These are phyloP conservation scores for Pleurotus tuoliensis DNA, from an alignment of 768 basidiomycete species.

Conservation along the genomic window DNA sequence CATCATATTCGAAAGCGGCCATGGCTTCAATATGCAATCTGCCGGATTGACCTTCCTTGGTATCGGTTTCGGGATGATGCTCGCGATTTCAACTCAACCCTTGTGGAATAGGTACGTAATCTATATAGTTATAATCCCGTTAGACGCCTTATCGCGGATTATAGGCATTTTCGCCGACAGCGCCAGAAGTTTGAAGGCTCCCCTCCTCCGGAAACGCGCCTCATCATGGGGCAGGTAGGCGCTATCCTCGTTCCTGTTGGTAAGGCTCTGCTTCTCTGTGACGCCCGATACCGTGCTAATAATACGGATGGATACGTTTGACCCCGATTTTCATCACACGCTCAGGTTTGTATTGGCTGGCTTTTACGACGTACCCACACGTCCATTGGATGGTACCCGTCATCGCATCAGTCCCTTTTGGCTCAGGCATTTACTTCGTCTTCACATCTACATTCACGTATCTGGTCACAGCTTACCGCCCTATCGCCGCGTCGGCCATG, in stretches of 20 bases:
- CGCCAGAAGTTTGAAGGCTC: slow-evolving; percentile 34
- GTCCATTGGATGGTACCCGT: slow-evolving; percentile 68
- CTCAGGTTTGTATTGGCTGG: slow-evolving; percentile 61
- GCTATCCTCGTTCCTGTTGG: slow-evolving; percentile 60
- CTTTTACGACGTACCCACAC: slow-evolving; percentile 44
- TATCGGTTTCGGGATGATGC: slow-evolving; percentile 52
- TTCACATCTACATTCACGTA: slow-evolving; percentile 73
- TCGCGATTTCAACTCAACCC: slow-evolving; percentile 50
- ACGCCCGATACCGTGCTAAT: slow-evolving; percentile 35
- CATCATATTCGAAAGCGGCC: slow-evolving; percentile 44
- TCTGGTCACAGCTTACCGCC: slow-evolving; percentile 63
- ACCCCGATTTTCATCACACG: slow-evolving; percentile 20
- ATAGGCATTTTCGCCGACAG: slow-evolving; percentile 34
- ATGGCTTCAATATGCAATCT: slow-evolving; percentile 45
- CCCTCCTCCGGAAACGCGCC: slow-evolving; percentile 62
- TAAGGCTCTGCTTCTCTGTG: slow-evolving; percentile 39
- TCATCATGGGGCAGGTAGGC: slow-evolving; percentile 67
- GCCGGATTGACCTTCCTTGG: slow-evolving; percentile 60
- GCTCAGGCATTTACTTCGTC: slow-evolving; percentile 58
- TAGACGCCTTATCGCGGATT: not conserved
- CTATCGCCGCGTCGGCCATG: slow-evolving; percentile 65
- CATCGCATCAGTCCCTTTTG: slow-evolving; percentile 63
- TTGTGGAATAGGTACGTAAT: slow-evolving; percentile 48
- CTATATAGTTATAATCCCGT: too few relatives aligned
- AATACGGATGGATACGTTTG: not conserved